These are phyloP conservation scores for Citrullus mucosospermus DNA, from an alignment of 306 rosid species.

Conservation along the genomic window DNA sequence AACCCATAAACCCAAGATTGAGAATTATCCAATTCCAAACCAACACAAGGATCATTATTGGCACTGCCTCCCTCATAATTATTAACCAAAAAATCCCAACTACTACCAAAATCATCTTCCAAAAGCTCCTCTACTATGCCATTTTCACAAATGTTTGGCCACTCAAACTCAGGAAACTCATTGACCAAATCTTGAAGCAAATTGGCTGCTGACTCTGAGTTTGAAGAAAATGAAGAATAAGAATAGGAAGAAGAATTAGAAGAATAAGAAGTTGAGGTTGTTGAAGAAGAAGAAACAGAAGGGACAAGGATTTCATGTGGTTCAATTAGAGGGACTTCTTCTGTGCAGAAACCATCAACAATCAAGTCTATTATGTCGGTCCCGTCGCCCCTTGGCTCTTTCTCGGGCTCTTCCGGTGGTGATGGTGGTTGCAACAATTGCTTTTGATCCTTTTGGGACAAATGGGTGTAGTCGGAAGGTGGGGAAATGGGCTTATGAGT, in stretches of 20 bases:
- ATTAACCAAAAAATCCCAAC: not conserved
- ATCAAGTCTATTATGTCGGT: not conserved
- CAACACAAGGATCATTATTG: not conserved
- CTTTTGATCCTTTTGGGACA: not conserved
- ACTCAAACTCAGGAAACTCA: constrained; percentile 9
- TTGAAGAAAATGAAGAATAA: not conserved
- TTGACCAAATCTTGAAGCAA: not conserved
- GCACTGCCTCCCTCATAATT: not conserved
- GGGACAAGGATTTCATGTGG: not conserved
- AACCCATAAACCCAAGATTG: not conserved
- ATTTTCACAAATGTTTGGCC: not conserved
- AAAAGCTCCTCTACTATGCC: not conserved
- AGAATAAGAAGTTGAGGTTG: not conserved
- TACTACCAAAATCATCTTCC: not conserved
- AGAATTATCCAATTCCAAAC: not conserved
- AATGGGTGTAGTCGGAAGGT: not conserved
- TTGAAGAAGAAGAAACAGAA: not conserved
- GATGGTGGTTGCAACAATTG: not conserved
- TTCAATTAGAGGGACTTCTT: constrained; percentile 3
- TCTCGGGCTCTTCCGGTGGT: not conserved
- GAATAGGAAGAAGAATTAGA: not conserved
- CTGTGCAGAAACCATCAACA: not conserved
- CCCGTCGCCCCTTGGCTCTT: not conserved
- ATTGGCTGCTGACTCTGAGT: not conserved
- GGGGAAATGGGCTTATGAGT: not conserved